phyloP scores from a whole-genome alignment of 768 basidiomycete species.

The Psilocybe tampanensis region DNA sequence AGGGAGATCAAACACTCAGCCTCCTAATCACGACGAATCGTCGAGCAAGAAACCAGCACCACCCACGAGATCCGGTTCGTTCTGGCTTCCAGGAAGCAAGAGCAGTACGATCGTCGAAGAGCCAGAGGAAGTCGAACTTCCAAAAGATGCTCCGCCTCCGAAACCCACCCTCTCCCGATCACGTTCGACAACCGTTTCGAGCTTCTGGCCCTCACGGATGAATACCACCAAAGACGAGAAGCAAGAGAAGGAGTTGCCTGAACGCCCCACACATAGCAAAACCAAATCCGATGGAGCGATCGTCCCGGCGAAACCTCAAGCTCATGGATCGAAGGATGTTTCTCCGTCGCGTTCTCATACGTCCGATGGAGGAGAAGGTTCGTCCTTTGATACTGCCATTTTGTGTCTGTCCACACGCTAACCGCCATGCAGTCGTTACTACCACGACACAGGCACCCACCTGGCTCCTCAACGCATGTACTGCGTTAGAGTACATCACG shows the following conservation, averaged over 20 bases:
- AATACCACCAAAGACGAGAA: slow-evolving; percentile 29
- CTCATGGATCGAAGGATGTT: slow-evolving; percentile 25
- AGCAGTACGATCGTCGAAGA: slow-evolving; percentile 31
- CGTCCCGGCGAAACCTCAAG: slow-evolving; percentile 19
- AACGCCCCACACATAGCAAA: slow-evolving; percentile 27
- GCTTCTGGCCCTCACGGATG: slow-evolving; percentile 35
- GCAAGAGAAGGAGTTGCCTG: slow-evolving; percentile 20
- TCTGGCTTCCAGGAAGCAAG: slow-evolving; percentile 22
- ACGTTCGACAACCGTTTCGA: slow-evolving; percentile 30
- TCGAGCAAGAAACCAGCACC: slow-evolving; percentile 10
- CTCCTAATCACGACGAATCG: slow-evolving; percentile 9
- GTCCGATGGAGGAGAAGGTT: slow-evolving; percentile 29
- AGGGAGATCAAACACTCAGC: slow-evolving; percentile 9
- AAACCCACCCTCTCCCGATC: slow-evolving; percentile 6
- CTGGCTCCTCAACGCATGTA: slow-evolving; percentile 79
- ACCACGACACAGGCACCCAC: slow-evolving; percentile 63
- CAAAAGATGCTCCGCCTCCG: slow-evolving; percentile 8
- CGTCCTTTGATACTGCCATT: slow-evolving; percentile 8
- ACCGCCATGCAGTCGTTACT: too few relatives aligned
- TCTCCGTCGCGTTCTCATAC: slow-evolving; percentile 28
- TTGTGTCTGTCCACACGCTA: too few relatives aligned
- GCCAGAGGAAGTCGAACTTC: slow-evolving; percentile 25
- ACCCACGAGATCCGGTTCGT: slow-evolving; percentile 29
- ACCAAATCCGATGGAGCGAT: slow-evolving; percentile 34
- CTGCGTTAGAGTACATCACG: slow-evolving; percentile 72